phyloP scores from a whole-genome alignment of 2,329 filamentous ascomycete species.

The Trichoderma oligosporum region DNA sequence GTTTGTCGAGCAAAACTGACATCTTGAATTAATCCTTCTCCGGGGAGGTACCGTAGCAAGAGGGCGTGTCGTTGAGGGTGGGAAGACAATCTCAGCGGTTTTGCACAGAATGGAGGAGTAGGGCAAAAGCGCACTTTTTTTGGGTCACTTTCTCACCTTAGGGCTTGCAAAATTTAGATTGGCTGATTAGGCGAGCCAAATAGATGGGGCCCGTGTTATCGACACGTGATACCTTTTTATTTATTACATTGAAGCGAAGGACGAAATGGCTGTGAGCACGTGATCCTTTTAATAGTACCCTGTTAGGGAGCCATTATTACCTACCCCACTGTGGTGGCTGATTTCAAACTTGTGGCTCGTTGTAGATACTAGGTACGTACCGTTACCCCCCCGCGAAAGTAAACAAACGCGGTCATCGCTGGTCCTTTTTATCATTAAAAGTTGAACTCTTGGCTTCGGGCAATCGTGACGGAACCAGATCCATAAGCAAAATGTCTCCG shows the following conservation, averaged over 20 bases:
- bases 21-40: constrained; percentile 44
- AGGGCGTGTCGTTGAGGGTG: constrained; percentile 39
- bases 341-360: constrained; percentile 7
- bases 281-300: background rate
- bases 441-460: constrained; percentile 22
- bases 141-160: constrained; percentile 34
- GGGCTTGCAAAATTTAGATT: constrained; percentile 42
- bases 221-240: constrained; percentile 29
- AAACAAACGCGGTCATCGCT: constrained; percentile 30
- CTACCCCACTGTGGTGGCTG: background rate
- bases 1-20: constrained; percentile 32
- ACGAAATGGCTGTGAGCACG: no score
- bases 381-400: constrained; percentile 19
- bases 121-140: constrained; percentile 38
- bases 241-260: no score
- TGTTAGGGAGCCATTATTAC: background rate
- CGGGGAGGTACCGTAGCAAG: constrained; percentile 37
- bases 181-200: constrained; percentile 30
- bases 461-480: constrained; percentile 18
- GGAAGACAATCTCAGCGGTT: constrained; percentile 36
- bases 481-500: constrained; percentile 32
- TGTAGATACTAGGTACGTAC: constrained; percentile 18
- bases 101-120: constrained; percentile 38
- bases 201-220: constrained; percentile 21
- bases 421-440: constrained; percentile 25